Base-by-base conservation (phyloP, 2,329 filamentous ascomycete species). In the Trichoderma semiorbis region DNA sequence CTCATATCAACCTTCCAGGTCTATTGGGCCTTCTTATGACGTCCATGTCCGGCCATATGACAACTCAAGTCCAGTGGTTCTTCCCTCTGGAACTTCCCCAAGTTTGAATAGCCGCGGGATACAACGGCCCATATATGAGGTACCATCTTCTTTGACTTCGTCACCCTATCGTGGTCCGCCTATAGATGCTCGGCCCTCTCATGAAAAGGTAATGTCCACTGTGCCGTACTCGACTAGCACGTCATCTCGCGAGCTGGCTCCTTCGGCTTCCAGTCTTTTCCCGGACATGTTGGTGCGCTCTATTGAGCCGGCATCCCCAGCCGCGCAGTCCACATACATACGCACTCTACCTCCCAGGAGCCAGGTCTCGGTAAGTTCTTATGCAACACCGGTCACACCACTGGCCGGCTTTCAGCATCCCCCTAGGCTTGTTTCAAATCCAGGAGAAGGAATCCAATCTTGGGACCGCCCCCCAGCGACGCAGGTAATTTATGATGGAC, bases 211-310 rank as follows among this genome's bases (percentile, higher is more conserved):
- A 77, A 77, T 74, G 64, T 74, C 74, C 69, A 67, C 73, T 63
- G 73, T 75, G 30, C 72, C 66, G 6, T 69, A 73, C 36, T 63
- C 73, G 58, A 65, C 69, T 64, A 70, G 74, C 58, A 72, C 74
- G 24, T 74, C 75, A 57, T 75, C 77, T 21, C 75, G 75, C 62
- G 76, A 75, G 24, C 73, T 72, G 75, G 58, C 78, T 79, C 62
- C 78, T 78, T 32, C 75, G 16, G 28, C 70, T 16, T 71, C 70
- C 7, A 65, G 72, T 68, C 74, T 72, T 16, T 69, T 80, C 14
- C 81, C 83, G 74, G 85, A 87, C 50, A 80, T 83, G 75, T 77
- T 85, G 72, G 80, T 87, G 16, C 83, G 76, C 10, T 87, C 85
- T 7, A 83, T 86, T 74, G 85, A 87, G 73, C 81, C 82, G 24